Conservation (phyloP, 2,329 filamentous ascomycete genomes). For the Dactylonectria estremocensis region DNA sequence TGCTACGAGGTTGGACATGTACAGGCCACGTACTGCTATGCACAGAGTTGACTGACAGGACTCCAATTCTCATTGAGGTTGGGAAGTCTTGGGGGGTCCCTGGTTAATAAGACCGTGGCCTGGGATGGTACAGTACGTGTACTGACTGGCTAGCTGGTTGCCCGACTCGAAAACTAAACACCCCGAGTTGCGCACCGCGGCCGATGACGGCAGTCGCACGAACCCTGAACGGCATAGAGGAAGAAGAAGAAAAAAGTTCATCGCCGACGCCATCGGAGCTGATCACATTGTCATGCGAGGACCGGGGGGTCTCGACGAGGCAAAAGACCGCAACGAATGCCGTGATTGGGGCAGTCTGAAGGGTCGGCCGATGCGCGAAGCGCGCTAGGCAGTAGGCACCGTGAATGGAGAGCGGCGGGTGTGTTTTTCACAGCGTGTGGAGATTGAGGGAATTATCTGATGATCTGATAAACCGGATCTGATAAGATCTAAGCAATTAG, state of each 20-base stretch:
- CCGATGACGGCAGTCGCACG: conserved; percentile 41
- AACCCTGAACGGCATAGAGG: neutral
- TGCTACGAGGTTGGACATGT: neutral
- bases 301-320: conserved; percentile 34
- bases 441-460: conserved; percentile 65
- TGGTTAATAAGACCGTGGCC: conserved; percentile 16
- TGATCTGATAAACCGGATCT: conserved; percentile 69
- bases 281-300: conserved; percentile 38
- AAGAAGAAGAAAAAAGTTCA: conserved; percentile 20
- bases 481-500: conserved; percentile 56
- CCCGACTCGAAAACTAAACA: conserved; percentile 17
- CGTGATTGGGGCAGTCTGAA: conserved; percentile 1
- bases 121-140: conserved; percentile 19
- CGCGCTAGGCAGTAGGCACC: conserved; percentile 19
- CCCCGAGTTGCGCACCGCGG: conserved; percentile 18
- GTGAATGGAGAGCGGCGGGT: conserved; percentile 38
- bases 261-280: conserved; percentile 35
- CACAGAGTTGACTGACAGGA: neutral
- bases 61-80: neutral
- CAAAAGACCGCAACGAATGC: conserved; percentile 3
- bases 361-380: conserved; percentile 6
- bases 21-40: neutral
- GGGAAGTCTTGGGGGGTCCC: neutral
- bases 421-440: conserved; percentile 41
- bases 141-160: neutral